These are phyloP conservation scores for Euryodendron excelsum DNA, from an alignment of 148 eudicot species.

Conservation along the genomic window DNA sequence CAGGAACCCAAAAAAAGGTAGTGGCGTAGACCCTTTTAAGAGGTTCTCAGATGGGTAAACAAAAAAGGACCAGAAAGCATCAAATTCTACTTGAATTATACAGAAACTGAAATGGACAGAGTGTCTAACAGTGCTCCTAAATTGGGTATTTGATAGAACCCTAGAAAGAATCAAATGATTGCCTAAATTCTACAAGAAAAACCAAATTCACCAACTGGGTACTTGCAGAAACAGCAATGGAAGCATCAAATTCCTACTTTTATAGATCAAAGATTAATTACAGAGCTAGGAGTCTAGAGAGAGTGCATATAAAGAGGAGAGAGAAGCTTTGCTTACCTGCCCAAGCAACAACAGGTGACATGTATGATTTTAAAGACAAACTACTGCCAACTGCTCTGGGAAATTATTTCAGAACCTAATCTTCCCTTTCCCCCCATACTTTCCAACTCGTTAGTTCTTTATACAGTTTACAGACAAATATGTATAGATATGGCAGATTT, in stretches of 20 bases:
- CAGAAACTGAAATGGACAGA: conserved; percentile 16
- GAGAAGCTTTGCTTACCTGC: conserved; percentile 41
- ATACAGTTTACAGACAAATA: too few species aligned
- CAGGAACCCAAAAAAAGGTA: conserved; percentile 21
- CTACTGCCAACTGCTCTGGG: conserved; percentile 57
- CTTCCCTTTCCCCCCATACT: conserved; percentile 26
- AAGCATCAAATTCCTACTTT: conserved; percentile 41
- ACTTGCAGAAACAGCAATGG: conserved; percentile 36
- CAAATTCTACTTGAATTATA: conserved; percentile 33
- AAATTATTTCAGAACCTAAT: conserved; percentile 38
- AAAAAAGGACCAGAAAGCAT: conserved; percentile 36
- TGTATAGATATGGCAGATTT: not conserved
- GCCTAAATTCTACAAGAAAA: conserved; percentile 28
- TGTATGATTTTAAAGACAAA: conserved; percentile 47
- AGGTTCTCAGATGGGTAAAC: conserved; percentile 39
- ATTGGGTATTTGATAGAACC: conserved; percentile 25
- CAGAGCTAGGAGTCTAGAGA: conserved; percentile 14
- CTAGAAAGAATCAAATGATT: conserved; percentile 37
- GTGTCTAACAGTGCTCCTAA: conserved; percentile 22
- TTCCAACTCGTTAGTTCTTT: conserved; percentile 12
- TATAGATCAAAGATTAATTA: conserved; percentile 26
- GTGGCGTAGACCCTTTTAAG: conserved; percentile 16
- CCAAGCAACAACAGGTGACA: conserved; percentile 40
- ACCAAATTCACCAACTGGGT: conserved; percentile 38
- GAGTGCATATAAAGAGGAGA: not conserved